A percentile compares a stretch with the other conserved stretches of the same genome.
These are phyloP conservation scores for Seiridium unicorne DNA, from an alignment of 2,329 filamentous ascomycete genomes.

Conservation along the genomic window DNA sequence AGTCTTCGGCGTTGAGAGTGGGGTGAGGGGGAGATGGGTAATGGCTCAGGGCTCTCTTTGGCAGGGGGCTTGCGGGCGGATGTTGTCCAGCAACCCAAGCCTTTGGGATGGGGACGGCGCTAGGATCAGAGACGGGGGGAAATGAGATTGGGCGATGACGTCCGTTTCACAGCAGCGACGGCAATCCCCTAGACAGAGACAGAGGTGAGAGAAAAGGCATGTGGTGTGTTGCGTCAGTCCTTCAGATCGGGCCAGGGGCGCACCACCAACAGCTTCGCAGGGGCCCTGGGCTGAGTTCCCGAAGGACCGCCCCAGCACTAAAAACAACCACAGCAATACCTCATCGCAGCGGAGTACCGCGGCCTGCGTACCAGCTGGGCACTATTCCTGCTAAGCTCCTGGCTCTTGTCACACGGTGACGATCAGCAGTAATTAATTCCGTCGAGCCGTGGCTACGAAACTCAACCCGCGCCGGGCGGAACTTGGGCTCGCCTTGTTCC, in stretches of 20 bases:
- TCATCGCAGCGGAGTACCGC: neutral
- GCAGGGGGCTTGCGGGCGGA: neutral
- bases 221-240: neutral
- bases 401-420: neutral
- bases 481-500: neutral
- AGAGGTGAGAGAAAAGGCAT: neutral
- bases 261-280: too few species aligned
- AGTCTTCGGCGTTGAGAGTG: neutral
- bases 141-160: conserved; percentile 1
- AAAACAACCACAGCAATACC: neutral
- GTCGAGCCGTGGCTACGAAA: neutral
- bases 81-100: neutral
- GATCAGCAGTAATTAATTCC: neutral
- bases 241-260: neutral
- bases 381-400: neutral
- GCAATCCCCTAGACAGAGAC: neutral
- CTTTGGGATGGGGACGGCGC: neutral
- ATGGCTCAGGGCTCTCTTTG: neutral
- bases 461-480: neutral
- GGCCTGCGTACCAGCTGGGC: neutral
- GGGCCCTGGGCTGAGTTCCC: neutral
- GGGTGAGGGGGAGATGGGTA: neutral
- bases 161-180: neutral
- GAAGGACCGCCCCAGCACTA: neutral
- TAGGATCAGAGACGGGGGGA: neutral